A percentile compares a stretch with the other conserved stretches of the same genome.
Conservation (phyloP, 23 red algal genomes). For the Gracilaria vermiculophylla region DNA sequence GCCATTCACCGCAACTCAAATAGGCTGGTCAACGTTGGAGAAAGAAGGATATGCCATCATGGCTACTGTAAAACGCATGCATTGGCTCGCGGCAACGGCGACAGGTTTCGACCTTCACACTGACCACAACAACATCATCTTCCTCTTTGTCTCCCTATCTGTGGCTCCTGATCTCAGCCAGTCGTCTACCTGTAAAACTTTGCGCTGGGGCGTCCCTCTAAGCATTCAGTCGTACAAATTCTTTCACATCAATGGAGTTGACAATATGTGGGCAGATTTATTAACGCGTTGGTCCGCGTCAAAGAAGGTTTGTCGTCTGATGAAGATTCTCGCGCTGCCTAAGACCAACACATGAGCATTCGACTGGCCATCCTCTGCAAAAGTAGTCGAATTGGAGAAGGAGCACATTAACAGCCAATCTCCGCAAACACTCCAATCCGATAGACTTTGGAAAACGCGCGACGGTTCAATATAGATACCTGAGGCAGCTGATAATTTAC, state of each 20-base stretch:
- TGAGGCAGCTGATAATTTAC: neutral
- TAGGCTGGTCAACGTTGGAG: neutral
- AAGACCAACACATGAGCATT: neutral
- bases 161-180: neutral
- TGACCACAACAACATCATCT: conserved; percentile 13
- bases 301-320: neutral
- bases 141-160: neutral
- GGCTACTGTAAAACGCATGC: neutral
- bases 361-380: neutral
- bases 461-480: neutral
- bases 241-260: neutral
- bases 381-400: neutral
- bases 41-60: neutral
- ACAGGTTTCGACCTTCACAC: neutral
- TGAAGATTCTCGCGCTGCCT: neutral
- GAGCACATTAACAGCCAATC: neutral
- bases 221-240: neutral
- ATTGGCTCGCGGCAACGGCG: neutral
- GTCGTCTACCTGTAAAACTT: neutral
- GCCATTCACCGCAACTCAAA: neutral
- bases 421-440: neutral
- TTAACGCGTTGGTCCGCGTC: neutral
- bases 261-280: neutral
- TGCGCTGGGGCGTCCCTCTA: neutral
- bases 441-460: neutral